Evolutionary conservation across 2,329 filamentous ascomycete species (phyloP), one percentile per base, ranked within the genome.

Genomic region (Diaporthe ampelina): DNA sequence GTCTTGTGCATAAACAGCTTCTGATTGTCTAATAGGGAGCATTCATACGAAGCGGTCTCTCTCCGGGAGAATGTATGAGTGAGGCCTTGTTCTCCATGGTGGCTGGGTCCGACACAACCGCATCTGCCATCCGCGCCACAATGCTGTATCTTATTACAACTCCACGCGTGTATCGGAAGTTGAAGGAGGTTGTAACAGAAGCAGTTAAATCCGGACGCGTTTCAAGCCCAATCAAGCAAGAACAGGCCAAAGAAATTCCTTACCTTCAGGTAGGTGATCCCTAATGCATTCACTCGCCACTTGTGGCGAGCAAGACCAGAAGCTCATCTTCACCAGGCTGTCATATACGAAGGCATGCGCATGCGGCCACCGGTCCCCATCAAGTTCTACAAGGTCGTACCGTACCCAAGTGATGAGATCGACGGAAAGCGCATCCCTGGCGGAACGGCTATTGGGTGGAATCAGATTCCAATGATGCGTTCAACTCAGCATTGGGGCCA

Each of bases 101-200:
- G 1, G 87, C 88, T 5, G 88, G 88, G 4, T 86, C 86, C 1
- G 88, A 90, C 76, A 88, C 86, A 11, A 88, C 87, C 0, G 85
- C 88, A 0, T 86, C 85, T 0, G 83, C 85, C 3, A 82, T 90
- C 6, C 84, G 88, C 4, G 81, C 83, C 52, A 87, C 84, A 8
- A 73, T 78, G 72, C 57, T 78, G 11, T 65, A 75, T 57, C 57
- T 77, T 17, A 75, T 77, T 21, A 75, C 72, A 15, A 75, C 50
- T 29, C 75, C 76, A 7, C 72, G 61, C 13, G 74, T 75, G 0
- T 75, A 76, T 54, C 32, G 56, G n/a, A 72, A 69, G 10, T 58
- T 78, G 24, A 69, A 73, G 43, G 70, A 75, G 54, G 73, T 76
- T 11, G 74, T 69, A 32, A 32, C 5, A n/a, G 63, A 73, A 21